These are phyloP conservation scores for Hortiboletus flavorubellus DNA, from an alignment of 768 basidiomycete genomes.

Conservation along the genomic window DNA sequence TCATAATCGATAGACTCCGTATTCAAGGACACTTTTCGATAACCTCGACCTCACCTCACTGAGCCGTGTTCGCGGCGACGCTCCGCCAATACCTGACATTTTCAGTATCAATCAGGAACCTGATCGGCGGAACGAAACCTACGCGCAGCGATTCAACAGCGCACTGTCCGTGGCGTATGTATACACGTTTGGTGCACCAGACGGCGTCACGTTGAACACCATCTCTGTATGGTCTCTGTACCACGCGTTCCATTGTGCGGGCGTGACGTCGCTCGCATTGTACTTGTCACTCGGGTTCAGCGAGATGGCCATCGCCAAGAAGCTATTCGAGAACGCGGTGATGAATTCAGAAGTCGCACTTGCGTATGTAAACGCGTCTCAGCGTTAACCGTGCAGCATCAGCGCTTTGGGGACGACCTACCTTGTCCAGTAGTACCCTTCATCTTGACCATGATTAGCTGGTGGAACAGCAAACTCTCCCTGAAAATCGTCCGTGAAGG, in stretches of 20 bases:
- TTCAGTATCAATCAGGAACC: neutral
- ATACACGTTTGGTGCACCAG: slow-evolving; percentile 2
- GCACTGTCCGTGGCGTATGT: neutral
- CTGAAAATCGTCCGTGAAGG: neutral
- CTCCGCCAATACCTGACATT: slow-evolving; percentile 3
- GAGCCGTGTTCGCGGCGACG: neutral
- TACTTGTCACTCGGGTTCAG: neutral
- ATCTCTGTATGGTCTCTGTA: neutral
- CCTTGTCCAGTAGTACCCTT: slow-evolving; percentile 1
- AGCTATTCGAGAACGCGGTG: slow-evolving; percentile 3
- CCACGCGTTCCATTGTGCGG: neutral
- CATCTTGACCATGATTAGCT: slow-evolving; percentile 2
- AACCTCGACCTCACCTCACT: neutral
- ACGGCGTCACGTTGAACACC: slow-evolving; percentile 6
- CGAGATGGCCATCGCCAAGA: slow-evolving; percentile 1
- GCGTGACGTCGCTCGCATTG: neutral
- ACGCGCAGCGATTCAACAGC: neutral
- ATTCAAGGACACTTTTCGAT: too few relatives aligned
- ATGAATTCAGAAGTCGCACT: slow-evolving; percentile 3
- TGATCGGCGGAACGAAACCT: neutral
- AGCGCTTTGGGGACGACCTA: neutral
- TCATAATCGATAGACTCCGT: neutral
- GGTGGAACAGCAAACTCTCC: slow-evolving; percentile 5
- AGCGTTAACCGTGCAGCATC: neutral
- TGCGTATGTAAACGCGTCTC: neutral